Conservation (phyloP, 2,329 filamentous ascomycete species). For the Kalaharituber pfeilii region DNA sequence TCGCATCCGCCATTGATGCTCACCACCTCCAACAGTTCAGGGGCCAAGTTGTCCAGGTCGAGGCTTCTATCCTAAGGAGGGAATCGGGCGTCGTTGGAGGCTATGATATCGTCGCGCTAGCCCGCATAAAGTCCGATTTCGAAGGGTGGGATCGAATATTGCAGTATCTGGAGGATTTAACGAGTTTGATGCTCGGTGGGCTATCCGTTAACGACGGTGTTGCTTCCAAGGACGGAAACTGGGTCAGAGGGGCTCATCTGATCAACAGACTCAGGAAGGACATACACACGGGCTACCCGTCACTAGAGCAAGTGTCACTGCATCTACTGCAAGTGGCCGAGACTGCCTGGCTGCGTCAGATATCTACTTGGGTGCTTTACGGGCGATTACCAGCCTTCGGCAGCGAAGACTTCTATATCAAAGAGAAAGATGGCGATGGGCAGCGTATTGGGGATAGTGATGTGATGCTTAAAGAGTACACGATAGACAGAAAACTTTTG, state of each 20-base stretch:
- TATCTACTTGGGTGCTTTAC: conserved; percentile 80
- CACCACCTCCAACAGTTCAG: conserved; percentile 67
- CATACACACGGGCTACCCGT: conserved; percentile 71
- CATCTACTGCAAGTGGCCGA: conserved; percentile 64
- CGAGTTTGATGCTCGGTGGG: conserved; percentile 46
- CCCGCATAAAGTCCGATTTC: conserved; percentile 67
- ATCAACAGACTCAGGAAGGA: conserved; percentile 62
- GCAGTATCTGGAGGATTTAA: conserved; percentile 68
- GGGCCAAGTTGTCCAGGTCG: conserved; percentile 66
- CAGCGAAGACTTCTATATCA: conserved; percentile 71
- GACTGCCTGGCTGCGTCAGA: conserved; percentile 76
- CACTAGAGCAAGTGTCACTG: conserved; percentile 61
- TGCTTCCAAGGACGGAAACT: conserved; percentile 18
- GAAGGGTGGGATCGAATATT: conserved; percentile 69
- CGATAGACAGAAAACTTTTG: conserved; percentile 41
- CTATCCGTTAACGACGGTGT: conserved; percentile 23
- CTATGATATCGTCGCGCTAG: conserved; percentile 83
- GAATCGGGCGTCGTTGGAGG: conserved; percentile 72
- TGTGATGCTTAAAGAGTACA: conserved; percentile 36
- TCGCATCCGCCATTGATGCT: conserved; percentile 58
- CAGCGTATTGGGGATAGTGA: conserved; percentile 24
- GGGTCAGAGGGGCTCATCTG: conserved; percentile 47
- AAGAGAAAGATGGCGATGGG: conserved; percentile 26
- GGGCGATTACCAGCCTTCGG: conserved; percentile 65
- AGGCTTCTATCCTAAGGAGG: conserved; percentile 55